Conservation (phyloP, 495 filamentous ascomycete species). For the Lophiostoma macrostomum region DNA sequence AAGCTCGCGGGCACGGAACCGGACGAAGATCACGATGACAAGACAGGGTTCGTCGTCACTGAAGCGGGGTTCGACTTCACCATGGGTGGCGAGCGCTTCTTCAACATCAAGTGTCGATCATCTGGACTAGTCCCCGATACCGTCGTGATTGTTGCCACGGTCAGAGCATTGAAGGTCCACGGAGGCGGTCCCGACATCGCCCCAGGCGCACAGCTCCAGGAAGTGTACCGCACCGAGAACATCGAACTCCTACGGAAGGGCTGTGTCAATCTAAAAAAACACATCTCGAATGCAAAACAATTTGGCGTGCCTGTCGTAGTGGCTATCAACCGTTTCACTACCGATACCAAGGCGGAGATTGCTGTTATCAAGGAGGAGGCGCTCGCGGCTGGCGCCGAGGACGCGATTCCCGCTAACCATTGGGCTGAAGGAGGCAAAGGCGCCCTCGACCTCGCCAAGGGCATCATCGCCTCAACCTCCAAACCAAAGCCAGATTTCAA, state of each 20-base stretch:
- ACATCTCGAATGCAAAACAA: slow-evolving; percentile 79
- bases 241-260: slow-evolving; percentile 83
- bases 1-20: slow-evolving; percentile 94
- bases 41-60: slow-evolving; percentile 92
- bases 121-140: slow-evolving; percentile 89
- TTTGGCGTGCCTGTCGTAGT: slow-evolving; percentile 97
- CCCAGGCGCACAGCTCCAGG: slow-evolving; percentile 74
- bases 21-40: slow-evolving; percentile 82
- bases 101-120: slow-evolving; percentile 98
- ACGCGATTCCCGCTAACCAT: slow-evolving; percentile 91
- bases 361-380: slow-evolving; percentile 85
- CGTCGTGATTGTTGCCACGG: slow-evolving; percentile 92
- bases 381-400: slow-evolving; percentile 86
- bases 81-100: slow-evolving; percentile 98
- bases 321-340: slow-evolving; percentile 93
- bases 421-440: slow-evolving; percentile 95
- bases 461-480: slow-evolving; percentile 75
- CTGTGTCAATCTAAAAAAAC: slow-evolving; percentile 91
- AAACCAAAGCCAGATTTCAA: slow-evolving; percentile 82
- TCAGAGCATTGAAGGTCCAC: slow-evolving; percentile 93
- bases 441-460: slow-evolving; percentile 83
- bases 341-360: slow-evolving; percentile 91
- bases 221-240: slow-evolving; percentile 90
- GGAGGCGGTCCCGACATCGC: slow-evolving; percentile 90
- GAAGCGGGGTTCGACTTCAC: slow-evolving; percentile 99